A percentile compares a stretch with the other conserved stretches of the same genome.
Conservation (phyloP, 257 asterid genomes). For the Jacaranda mimosifolia region DNA sequence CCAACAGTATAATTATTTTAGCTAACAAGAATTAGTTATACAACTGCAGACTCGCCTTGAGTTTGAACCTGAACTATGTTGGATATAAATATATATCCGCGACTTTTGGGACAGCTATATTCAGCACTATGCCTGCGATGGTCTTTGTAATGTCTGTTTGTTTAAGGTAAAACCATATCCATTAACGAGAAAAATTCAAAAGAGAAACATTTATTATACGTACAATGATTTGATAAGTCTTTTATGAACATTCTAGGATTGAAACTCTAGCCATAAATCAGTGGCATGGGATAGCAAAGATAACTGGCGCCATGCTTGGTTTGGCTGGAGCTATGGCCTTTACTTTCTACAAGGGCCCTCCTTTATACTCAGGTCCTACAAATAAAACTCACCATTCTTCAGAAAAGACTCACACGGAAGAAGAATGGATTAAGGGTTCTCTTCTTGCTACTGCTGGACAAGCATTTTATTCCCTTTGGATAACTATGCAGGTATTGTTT, state of each 20-base stretch:
- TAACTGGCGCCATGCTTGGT: constrained; percentile 53
- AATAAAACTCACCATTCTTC: constrained; percentile 24
- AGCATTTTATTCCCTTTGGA: constrained; percentile 58
- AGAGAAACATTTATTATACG: too few species aligned
- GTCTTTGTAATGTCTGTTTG: constrained; percentile 66
- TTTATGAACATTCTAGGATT: constrained; percentile 41
- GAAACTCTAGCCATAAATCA: constrained; percentile 50
- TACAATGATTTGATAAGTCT: too few species aligned
- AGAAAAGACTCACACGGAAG: constrained; percentile 35
- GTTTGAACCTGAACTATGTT: constrained; percentile 52
- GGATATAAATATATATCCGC: constrained; percentile 63
- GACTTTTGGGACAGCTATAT: constrained; percentile 64
- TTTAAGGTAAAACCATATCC: constrained; percentile 45
- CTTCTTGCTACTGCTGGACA: constrained; percentile 53
- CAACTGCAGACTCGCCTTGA: constrained; percentile 51
- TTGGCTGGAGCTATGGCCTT: constrained; percentile 61
- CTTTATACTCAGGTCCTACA: constrained; percentile 35
- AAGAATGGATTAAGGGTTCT: constrained; percentile 75
- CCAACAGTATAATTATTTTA: too few species aligned
- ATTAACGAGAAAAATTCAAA: background rate
- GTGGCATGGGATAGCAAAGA: constrained; percentile 68
- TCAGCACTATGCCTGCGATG: constrained; percentile 57
- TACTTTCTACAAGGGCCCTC: constrained; percentile 70
- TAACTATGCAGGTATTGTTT: constrained; percentile 60
- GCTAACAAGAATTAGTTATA: background rate